These are phyloP conservation scores for Neonectria punicea DNA, from an alignment of 2,329 filamentous ascomycete species.

Conservation along the genomic window DNA sequence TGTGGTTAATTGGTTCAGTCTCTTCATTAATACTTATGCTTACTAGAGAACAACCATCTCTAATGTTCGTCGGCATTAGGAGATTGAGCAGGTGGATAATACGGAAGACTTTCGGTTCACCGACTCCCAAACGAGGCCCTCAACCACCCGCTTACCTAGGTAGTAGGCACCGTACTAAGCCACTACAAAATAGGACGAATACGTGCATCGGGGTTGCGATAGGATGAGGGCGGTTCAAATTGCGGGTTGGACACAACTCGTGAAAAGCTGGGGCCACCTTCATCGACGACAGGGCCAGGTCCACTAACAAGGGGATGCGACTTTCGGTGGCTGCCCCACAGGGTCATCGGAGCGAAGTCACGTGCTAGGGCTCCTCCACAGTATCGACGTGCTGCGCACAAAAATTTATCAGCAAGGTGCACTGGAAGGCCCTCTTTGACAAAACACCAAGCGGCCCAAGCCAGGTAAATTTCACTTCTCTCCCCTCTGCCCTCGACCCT, in stretches of 20 bases:
- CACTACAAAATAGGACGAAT: not conserved
- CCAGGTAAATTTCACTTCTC: conserved; percentile 49
- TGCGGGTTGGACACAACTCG: not conserved
- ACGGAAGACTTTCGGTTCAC: not conserved
- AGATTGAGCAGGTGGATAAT: not conserved
- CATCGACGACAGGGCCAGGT: not conserved
- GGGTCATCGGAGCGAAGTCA: conserved; percentile 38
- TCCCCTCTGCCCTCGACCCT: conserved; percentile 40
- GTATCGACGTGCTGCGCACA: conserved; percentile 47
- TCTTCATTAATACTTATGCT: too few species aligned
- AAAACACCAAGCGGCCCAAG: conserved; percentile 55
- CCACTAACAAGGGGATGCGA: not conserved
- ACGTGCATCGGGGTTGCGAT: not conserved
- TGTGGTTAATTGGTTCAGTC: too few species aligned
- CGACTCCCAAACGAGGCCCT: not conserved
- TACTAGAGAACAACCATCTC: not conserved
- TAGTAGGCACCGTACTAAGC: too few species aligned
- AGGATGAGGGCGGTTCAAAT: not conserved
- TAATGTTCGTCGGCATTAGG: not conserved
- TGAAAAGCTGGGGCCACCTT: not conserved
- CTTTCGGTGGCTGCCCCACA: conserved; percentile 15
- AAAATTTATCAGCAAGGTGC: conserved; percentile 49
- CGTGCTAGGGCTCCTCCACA: conserved; percentile 51
- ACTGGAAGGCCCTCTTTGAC: conserved; percentile 46
- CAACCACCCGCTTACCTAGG: too few species aligned